Evolutionary conservation across 2,329 filamentous ascomycete genomes (phyloP).

Genomic region (Cytospora chrysosperma): DNA sequence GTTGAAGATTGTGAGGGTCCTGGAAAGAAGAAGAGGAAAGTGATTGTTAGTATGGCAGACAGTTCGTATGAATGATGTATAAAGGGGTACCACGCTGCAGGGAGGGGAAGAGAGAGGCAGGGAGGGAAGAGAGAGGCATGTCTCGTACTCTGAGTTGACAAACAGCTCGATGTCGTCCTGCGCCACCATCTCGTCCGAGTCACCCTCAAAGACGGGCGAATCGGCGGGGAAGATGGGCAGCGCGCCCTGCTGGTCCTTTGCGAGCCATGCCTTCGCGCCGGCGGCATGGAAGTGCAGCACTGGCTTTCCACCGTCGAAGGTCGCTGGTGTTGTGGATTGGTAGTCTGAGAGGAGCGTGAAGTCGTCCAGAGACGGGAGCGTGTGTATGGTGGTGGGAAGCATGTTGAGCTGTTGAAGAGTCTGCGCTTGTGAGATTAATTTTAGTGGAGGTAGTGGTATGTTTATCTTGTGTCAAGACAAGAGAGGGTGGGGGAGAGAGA

Average conservation of each 20-base stretch:
- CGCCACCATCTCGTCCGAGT: constrained; percentile 35
- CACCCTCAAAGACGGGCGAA: constrained; percentile 35
- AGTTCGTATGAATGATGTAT: too few relatives aligned
- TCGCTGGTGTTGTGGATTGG: constrained; percentile 68
- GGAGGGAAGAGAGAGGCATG: neutral
- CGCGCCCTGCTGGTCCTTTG: constrained; percentile 49
- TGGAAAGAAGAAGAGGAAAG: constrained; percentile 30
- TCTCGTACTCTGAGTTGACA: constrained; percentile 56
- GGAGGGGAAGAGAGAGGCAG: too few relatives aligned
- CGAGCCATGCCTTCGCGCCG: constrained; percentile 57
- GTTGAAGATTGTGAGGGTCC: constrained; percentile 65
- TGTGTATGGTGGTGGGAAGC: constrained; percentile 56
- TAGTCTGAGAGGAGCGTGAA: constrained; percentile 68
- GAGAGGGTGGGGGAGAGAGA: too few relatives aligned
- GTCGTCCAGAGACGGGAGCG: constrained; percentile 54
- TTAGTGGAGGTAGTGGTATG: constrained; percentile 20
- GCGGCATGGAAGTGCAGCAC: constrained; percentile 65
- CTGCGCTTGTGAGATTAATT: constrained; percentile 11
- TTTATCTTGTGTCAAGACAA: constrained; percentile 21
- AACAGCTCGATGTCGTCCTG: constrained; percentile 56
- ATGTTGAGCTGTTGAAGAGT: constrained; percentile 31
- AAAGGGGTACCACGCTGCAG: too few relatives aligned
- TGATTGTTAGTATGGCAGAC: constrained; percentile 29
- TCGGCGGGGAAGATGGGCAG: constrained; percentile 54
- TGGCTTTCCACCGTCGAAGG: constrained; percentile 69